A percentile compares a stretch with the other conserved stretches of the same genome.
Evolutionary conservation across 441 rosid genomes (phyloP).

Genomic region (Biscutella laevigata): DNA sequence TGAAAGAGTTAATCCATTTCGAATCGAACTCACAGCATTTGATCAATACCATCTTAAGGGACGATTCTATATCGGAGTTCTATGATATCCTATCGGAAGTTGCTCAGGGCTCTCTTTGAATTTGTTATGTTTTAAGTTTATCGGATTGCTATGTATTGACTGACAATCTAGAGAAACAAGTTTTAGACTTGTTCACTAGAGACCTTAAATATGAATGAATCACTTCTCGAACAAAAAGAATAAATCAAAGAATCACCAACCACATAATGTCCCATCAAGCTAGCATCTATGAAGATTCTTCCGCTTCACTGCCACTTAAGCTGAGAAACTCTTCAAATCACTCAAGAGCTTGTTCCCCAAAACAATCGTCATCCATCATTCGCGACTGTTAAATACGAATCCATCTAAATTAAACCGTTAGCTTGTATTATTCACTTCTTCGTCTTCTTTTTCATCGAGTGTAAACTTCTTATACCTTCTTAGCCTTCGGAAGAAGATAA

Average conservation of each 20-base stretch:
- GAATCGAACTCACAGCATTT: no score
- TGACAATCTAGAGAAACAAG: no score
- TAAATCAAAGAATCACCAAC: conserved; percentile 20
- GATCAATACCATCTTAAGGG: no score
- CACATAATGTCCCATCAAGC: conserved; percentile 14
- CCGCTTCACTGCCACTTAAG: background rate
- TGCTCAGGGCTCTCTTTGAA: no score
- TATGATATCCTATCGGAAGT: no score
- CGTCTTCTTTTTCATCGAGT: background rate
- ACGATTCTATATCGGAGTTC: no score
- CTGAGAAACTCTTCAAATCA: conserved; percentile 10
- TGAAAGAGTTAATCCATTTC: no score
- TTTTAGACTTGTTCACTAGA: no score
- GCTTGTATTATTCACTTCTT: conserved; percentile 10
- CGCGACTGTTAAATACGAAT: conserved; percentile 1
- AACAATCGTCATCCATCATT: conserved; percentile 13
- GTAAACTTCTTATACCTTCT: conserved; percentile 17
- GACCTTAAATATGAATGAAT: no score
- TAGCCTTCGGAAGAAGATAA: conserved; percentile 23
- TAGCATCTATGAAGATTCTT: background rate
- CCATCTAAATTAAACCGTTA: background rate
- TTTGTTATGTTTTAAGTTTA: no score
- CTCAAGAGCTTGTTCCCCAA: conserved; percentile 8
- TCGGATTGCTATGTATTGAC: no score
- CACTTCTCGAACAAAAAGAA: no score